Conservation (phyloP, 2,329 filamentous ascomycete species). For the Colletotrichum sp. region DNA sequence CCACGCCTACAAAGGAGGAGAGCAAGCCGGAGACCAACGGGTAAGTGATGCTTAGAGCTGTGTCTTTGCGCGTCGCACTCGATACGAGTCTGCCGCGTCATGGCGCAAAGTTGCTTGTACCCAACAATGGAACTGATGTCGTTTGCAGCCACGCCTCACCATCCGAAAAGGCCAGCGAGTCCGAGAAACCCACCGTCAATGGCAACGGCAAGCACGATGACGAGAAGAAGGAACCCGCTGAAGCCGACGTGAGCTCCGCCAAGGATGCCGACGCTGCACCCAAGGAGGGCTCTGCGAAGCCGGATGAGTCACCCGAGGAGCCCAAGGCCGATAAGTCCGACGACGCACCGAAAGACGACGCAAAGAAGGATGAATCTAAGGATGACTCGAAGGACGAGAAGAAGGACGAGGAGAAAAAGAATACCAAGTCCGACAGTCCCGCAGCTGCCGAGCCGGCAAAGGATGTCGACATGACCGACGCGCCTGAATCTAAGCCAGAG, state of each 20-base stretch:
- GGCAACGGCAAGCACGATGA: conserved; percentile 28
- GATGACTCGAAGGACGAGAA: not conserved
- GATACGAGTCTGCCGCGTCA: conserved; percentile 15
- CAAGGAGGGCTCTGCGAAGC: not conserved
- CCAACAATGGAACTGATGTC: not conserved
- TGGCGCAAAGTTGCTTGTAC: not conserved
- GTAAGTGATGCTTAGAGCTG: conserved; percentile 32
- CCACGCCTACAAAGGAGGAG: conserved; percentile 33
- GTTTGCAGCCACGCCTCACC: conserved; percentile 32
- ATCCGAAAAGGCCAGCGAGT: conserved; percentile 20
- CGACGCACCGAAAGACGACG: not conserved
- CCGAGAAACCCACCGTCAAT: conserved; percentile 28
- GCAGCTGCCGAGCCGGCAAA: conserved; percentile 9
- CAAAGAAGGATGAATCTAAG: not conserved
- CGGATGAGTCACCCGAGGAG: not conserved
- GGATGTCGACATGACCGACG: conserved; percentile 31
- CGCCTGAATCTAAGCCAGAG: conserved; percentile 11
- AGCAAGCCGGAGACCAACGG: conserved; percentile 40
- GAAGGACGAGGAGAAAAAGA: conserved; percentile 10
- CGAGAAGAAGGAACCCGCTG: conserved; percentile 4
- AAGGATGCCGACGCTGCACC: not conserved
- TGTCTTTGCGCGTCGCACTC: conserved; percentile 7
- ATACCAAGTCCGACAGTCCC: not conserved
- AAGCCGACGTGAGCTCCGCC: not conserved
- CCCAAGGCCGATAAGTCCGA: not conserved